Conservation (phyloP, 2,329 filamentous ascomycete species). For the Aspergillus bombycis region DNA sequence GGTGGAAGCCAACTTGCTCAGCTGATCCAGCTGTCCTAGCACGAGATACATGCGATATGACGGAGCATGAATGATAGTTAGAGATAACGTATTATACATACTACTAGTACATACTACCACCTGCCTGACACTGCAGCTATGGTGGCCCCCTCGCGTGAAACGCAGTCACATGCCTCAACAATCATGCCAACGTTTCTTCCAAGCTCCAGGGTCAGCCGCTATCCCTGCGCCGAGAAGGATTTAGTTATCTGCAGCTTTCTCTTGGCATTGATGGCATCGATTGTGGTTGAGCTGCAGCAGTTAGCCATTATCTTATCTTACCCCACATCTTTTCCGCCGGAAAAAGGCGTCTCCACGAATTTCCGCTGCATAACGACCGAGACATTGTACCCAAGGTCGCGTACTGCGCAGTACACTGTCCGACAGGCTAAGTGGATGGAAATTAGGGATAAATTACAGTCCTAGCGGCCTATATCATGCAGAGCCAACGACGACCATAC, state of each 20-base stretch:
- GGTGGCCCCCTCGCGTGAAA: background rate
- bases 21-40: background rate
- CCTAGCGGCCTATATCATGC: background rate
- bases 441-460: background rate
- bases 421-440: background rate
- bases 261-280: background rate
- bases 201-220: background rate
- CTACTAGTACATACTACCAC: background rate
- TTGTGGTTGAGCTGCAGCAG: background rate
- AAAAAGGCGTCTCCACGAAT: background rate
- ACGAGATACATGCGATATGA: background rate
- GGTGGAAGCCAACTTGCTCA: constrained; percentile 40
- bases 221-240: background rate
- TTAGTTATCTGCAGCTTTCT: background rate
- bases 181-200: background rate
- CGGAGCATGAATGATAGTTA: background rate
- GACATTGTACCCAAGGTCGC: background rate
- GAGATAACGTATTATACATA: background rate
- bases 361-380: background rate
- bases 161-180: background rate
- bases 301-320: constrained; percentile 7
- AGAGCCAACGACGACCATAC: constrained; percentile 18
- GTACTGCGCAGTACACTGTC: background rate
- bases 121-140: background rate
- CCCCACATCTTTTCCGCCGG: constrained; percentile 9